Evolutionary conservation across 225 moss, liverwort and hornwort genomes (phyloP), one percentile per base, ranked within the genome.

Genomic region (Sphagnum tenellum): DNA sequence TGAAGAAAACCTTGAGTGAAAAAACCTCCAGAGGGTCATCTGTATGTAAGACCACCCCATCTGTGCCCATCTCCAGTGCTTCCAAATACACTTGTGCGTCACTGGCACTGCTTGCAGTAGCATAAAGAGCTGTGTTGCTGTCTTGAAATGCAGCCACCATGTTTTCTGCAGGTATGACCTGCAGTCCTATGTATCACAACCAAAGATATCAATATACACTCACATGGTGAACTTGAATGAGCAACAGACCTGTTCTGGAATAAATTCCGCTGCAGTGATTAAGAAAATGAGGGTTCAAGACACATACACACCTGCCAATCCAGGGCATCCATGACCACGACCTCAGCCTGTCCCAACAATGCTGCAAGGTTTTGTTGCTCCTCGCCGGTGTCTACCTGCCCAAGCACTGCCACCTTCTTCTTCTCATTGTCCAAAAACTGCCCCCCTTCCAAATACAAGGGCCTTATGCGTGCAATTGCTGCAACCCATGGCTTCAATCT

Each of bases 141-240:
- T 88, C 86, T 80, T 92, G 89, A 69, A 92, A 96, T 57, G 95
- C 88, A 46, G 92, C 86, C 2, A 96, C 79, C 63, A 95, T 76
- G 52, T 96, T 86, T 67, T 92, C 89, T 49, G 95, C 86, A 11
- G 92, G 76, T 50, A 96, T 88, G 47, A 92, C 86, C 95, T 95
- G 80, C 64, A 29, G 29, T 29, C 29, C 29, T 29, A 29, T 29
- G 29, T 29, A 29, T 29, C 29, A 29, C 29, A 29, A 29, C 29
- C 29, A 29, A 29, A 29, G 29, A 29, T 29, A 29, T 29, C 29
- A 29, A 29, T 29, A 29, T 29, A 29, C 1, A 29, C 29, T 29
- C 29, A 29, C 29, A 29, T 0, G 29, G 29, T 29, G 29, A 29
- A 29, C 29, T 29, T 29, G 29, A 29, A 29, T 29, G 29, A 29